Evolutionary conservation across 1,284 basidiomycete genomes (phyloP), one percentile per base, ranked within the genome.

Genomic region (Waitea zeae): DNA sequence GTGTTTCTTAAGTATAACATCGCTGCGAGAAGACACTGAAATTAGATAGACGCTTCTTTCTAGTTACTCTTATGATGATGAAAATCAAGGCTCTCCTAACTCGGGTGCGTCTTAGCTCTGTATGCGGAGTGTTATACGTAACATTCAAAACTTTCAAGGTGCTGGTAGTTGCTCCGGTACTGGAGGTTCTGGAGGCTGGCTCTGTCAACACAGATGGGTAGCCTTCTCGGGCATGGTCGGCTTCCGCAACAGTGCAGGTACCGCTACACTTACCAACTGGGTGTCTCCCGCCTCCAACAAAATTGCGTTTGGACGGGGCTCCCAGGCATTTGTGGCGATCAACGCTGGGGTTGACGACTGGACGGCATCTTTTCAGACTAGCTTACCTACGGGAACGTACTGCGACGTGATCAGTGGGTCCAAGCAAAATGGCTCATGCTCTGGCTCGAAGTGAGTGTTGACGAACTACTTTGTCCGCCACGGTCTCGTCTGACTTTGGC

Each of bases 11-110:
- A n/a, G n/a, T n/a, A n/a, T n/a, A n/a, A n/a, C n/a, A n/a, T n/a
- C n/a, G n/a, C n/a, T n/a, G n/a, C n/a, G n/a, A n/a, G n/a, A n/a
- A n/a, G n/a, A n/a, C n/a, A n/a, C n/a, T n/a, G n/a, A n/a, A n/a
- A n/a, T n/a, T n/a, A n/a, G n/a, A n/a, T n/a, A n/a, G n/a, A 67
- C 69, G 0, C 52, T 80, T 34, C 56, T 79, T 1, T 78, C 73
- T 0, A 67, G 68, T 42, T 81, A 71, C 46, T 53, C 58, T 11
- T 73, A 67, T 50, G 54, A 57, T 7, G 48, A 57, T 26, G 55
- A 43, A 9, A 71, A 74, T 41, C 62, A 52, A 14, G 76, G 75
- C 14, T 61, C 68, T 17, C 61, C 62, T 0, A 59, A 61, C 40
- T 49, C 50, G 14, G 56, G 58, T 56, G 38, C 19, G 41, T 20